Percentiles rank a stretch among this genome's conserved stretches.
Conservation (phyloP, 2,329 filamentous ascomycete genomes). For the Phyllosticta citriasiana region DNA sequence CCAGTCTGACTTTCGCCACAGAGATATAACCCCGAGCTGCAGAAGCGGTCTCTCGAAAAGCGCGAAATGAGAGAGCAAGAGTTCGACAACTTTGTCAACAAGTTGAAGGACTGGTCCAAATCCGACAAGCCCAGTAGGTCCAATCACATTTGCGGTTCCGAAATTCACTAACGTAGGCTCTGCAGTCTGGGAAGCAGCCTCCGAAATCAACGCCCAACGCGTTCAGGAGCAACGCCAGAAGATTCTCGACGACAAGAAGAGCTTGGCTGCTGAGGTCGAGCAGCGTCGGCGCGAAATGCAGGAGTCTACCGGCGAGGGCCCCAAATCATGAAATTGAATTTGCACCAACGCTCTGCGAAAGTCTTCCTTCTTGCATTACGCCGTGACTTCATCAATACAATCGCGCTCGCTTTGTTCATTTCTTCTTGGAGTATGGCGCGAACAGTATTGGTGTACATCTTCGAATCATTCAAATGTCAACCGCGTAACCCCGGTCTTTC, state of each 20-base stretch:
- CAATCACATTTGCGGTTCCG: neutral
- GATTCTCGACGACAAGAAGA: constrained; percentile 22
- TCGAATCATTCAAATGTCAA: neutral
- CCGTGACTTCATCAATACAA: neutral
- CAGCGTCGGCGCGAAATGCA: constrained; percentile 24
- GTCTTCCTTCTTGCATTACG: neutral
- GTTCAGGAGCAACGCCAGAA: constrained; percentile 16
- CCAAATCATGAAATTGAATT: neutral
- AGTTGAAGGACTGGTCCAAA: constrained; percentile 81
- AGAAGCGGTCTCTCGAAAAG: constrained; percentile 73
- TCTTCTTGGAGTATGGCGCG: neutral
- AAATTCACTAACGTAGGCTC: neutral
- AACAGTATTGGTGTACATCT: neutral
- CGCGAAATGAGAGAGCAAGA: constrained; percentile 69
- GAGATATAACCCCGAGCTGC: constrained; percentile 90
- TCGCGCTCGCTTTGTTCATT: neutral
- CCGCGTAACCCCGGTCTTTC: neutral
- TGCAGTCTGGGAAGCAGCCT: constrained; percentile 12
- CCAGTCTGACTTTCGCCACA: constrained; percentile 22
- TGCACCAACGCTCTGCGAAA: neutral
- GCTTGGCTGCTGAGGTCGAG: constrained; percentile 22
- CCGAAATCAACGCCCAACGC: constrained; percentile 9
- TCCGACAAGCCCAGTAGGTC: constrained; percentile 79
- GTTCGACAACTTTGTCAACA: constrained; percentile 76
- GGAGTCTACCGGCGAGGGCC: constrained; percentile 4